These are phyloP conservation scores for Fagopyrum esculentum DNA, from an alignment of 148 eudicot genomes.

Conservation along the genomic window DNA sequence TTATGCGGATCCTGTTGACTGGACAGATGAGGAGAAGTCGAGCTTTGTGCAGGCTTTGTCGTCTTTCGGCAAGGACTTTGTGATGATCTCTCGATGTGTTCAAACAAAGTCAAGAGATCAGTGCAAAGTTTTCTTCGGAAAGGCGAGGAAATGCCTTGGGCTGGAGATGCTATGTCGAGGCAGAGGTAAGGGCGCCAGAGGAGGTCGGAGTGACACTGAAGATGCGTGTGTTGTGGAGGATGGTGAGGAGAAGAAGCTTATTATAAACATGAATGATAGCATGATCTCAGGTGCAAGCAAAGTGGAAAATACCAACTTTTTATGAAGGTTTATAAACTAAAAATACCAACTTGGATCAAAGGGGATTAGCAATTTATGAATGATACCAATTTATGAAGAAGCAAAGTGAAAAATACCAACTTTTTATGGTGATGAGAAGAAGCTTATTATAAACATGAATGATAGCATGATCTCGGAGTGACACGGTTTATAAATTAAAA, in stretches of 20 bases:
- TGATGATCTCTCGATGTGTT: conserved; percentile 52
- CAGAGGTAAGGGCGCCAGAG: conserved; percentile 30
- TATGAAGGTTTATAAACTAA: no score
- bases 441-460: not conserved
- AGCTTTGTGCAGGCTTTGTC: conserved; percentile 58
- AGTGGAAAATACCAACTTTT: no score
- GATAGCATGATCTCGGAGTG: no score
- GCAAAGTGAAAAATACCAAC: no score
- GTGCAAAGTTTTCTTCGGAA: conserved; percentile 76
- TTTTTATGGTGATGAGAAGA: not conserved
- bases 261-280: not conserved
- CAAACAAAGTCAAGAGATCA: conserved; percentile 62
- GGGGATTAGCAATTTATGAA: no score
- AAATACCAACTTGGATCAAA: no score
- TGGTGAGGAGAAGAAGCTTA: conserved; percentile 41
- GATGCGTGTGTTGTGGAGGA: conserved; percentile 53
- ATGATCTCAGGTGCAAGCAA: no score
- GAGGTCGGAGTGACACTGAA: conserved; percentile 51
- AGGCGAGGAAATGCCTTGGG: conserved; percentile 67
- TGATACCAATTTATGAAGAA: no score
- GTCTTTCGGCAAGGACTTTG: conserved; percentile 73
- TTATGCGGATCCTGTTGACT: conserved; percentile 51
- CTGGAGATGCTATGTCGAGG: conserved; percentile 30
- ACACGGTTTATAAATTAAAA: no score
- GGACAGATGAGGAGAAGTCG: conserved; percentile 87